Evolutionary conservation across 257 asterid genomes (phyloP).

Genomic region (Solanum arcanum): DNA sequence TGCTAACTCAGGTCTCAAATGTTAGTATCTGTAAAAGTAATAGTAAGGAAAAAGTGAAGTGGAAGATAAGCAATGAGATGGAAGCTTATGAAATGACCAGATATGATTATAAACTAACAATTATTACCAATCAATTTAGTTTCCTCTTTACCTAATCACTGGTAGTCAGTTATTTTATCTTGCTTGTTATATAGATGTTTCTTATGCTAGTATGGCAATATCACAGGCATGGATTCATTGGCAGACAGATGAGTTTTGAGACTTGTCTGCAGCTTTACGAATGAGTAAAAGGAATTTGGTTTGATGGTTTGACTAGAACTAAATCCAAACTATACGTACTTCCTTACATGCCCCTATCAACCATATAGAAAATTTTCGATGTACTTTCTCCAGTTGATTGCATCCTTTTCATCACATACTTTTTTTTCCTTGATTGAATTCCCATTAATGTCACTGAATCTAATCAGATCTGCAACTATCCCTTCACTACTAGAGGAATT

Average conservation of each 20-base stretch:
- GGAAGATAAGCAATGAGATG: not conserved
- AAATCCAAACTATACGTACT: not conserved
- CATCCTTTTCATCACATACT: not conserved
- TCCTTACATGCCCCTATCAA: not conserved
- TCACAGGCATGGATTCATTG: not conserved
- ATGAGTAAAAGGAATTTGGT: not conserved
- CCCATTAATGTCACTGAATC: not conserved
- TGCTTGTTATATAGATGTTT: not conserved
- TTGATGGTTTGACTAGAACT: not conserved
- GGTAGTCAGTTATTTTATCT: not conserved
- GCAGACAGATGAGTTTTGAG: not conserved
- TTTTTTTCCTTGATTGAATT: not conserved
- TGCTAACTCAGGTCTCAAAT: not conserved
- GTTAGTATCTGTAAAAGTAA: not conserved
- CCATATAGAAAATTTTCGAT: not conserved
- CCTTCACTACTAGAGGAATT: constrained; percentile 95
- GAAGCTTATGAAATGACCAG: not conserved
- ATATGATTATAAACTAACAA: not conserved
- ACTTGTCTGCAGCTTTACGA: not conserved
- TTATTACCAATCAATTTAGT: not conserved
- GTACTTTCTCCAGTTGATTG: not conserved
- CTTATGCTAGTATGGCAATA: not conserved
- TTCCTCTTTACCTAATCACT: not conserved
- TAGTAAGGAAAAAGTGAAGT: not conserved
- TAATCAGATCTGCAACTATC: constrained; percentile 84